Evolutionary conservation across 495 filamentous ascomycete genomes (phyloP).

Genomic region (Hypoxylon trugodes): DNA sequence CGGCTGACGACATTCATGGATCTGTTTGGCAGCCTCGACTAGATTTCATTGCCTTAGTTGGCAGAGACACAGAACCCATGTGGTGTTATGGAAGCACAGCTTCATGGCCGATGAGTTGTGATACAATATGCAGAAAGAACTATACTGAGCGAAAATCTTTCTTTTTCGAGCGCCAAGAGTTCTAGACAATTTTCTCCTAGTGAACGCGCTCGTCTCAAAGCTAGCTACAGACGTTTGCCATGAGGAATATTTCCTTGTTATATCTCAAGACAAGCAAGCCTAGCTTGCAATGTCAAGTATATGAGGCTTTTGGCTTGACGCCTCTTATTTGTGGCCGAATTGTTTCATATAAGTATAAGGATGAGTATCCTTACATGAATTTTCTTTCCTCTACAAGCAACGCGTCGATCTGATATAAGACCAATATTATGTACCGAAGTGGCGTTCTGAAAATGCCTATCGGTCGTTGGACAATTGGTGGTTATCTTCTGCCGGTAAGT

Average conservation of each 20-base stretch:
- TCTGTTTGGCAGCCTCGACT: slow-evolving; percentile 31
- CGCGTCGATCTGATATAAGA: not conserved
- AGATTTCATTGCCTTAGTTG: slow-evolving; percentile 11
- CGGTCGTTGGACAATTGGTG: slow-evolving; percentile 14
- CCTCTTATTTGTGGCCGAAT: not conserved
- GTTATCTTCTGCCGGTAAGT: slow-evolving; percentile 16
- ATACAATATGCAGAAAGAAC: slow-evolving; percentile 18
- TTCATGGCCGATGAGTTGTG: slow-evolving; percentile 11
- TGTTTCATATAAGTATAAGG: not conserved
- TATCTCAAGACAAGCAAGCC: not conserved
- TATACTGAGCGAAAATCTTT: slow-evolving; percentile 2
- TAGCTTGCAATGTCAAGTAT: not conserved
- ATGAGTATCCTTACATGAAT: not conserved
- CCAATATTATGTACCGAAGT: slow-evolving; percentile 9
- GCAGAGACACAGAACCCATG: slow-evolving; percentile 16
- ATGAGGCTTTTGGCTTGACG: not conserved
- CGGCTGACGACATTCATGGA: slow-evolving; percentile 37
- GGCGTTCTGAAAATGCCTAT: not conserved
- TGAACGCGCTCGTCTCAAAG: not conserved
- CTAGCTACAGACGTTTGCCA: not conserved
- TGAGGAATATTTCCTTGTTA: not conserved
- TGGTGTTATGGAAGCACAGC: slow-evolving; percentile 26
- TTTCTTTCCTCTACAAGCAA: not conserved
- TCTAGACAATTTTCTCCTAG: slow-evolving; percentile 10
- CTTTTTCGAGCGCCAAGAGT: slow-evolving; percentile 12